These are phyloP conservation scores for Sarcodon sp. DNA, from an alignment of 768 basidiomycete genomes.

Conservation along the genomic window DNA sequence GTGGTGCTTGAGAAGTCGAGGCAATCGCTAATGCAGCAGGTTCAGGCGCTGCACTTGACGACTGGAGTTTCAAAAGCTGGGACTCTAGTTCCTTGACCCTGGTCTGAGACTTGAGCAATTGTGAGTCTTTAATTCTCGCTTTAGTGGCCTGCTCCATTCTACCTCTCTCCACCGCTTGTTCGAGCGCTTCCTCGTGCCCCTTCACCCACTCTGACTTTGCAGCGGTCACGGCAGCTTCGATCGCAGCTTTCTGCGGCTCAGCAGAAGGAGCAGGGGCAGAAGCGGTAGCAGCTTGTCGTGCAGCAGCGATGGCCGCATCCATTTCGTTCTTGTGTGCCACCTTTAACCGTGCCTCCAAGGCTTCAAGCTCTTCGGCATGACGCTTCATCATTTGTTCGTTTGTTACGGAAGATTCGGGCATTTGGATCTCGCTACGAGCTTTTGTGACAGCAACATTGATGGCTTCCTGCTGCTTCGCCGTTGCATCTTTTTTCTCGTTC, in stretches of 20 bases:
- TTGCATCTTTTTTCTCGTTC: constrained; percentile 28
- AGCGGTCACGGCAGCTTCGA: constrained; percentile 30
- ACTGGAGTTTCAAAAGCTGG: constrained; percentile 44
- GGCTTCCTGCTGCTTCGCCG: constrained; percentile 30
- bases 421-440: constrained; percentile 30
- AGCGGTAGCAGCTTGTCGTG: constrained; percentile 17
- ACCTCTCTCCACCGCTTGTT: constrained; percentile 55
- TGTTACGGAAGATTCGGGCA: constrained; percentile 11
- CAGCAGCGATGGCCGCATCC: constrained; percentile 37
- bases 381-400: constrained; percentile 31
- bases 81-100: constrained; percentile 59
- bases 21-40: constrained; percentile 9
- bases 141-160: constrained; percentile 50
- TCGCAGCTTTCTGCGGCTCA: constrained; percentile 29
- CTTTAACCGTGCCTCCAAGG: constrained; percentile 37
- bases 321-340: constrained; percentile 42
- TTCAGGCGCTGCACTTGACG: constrained; percentile 20
- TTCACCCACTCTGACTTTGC: constrained; percentile 35
- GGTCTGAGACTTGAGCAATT: constrained; percentile 46
- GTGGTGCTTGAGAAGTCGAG: constrained; percentile 14
- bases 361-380: constrained; percentile 48
- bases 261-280: constrained; percentile 9
- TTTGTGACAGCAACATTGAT: constrained; percentile 49
- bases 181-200: constrained; percentile 42
- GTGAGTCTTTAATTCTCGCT: constrained; percentile 57